Conservation (phyloP, 2,329 filamentous ascomycete genomes). For the Plenodomus lindquistii region DNA sequence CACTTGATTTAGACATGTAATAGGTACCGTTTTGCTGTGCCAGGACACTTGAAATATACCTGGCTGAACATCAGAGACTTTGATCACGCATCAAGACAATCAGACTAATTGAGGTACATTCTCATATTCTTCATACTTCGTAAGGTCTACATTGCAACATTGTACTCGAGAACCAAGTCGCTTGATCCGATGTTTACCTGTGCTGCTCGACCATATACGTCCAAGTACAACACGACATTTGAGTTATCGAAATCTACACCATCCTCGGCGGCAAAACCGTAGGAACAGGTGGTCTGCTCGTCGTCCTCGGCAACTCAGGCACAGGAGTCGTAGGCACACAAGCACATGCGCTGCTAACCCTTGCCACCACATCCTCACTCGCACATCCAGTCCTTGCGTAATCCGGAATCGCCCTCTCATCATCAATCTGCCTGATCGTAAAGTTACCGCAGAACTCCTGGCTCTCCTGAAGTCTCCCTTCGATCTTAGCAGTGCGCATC, state of each 20-base stretch:
- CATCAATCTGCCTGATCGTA: conserved; percentile 18
- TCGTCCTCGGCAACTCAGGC: conserved; percentile 28
- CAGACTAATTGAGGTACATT: too few species aligned
- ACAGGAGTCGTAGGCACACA: conserved; percentile 28
- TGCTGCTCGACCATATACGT: not conserved
- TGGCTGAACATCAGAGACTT: too few species aligned
- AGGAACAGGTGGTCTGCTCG: conserved; percentile 25
- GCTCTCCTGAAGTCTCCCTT: conserved; percentile 20
- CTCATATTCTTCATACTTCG: too few species aligned
- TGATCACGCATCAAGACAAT: too few species aligned
- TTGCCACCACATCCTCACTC: conserved; percentile 17
- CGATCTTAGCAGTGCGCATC: conserved; percentile 24
- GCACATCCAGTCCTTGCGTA: conserved; percentile 22
- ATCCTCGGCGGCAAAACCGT: conserved; percentile 27
- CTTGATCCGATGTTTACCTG: not conserved
- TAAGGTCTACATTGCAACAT: too few species aligned
- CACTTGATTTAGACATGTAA: too few species aligned
- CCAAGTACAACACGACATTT: not conserved
- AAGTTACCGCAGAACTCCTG: conserved; percentile 25
- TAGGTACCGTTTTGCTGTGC: too few species aligned
- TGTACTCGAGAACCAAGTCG: too few species aligned
- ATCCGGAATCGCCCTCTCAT: conserved; percentile 17
- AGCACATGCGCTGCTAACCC: conserved; percentile 29
- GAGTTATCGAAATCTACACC: not conserved
- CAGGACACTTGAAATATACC: too few species aligned